Conservation (phyloP, 768 basidiomycete genomes). For the Hirschioporus abietinus region DNA sequence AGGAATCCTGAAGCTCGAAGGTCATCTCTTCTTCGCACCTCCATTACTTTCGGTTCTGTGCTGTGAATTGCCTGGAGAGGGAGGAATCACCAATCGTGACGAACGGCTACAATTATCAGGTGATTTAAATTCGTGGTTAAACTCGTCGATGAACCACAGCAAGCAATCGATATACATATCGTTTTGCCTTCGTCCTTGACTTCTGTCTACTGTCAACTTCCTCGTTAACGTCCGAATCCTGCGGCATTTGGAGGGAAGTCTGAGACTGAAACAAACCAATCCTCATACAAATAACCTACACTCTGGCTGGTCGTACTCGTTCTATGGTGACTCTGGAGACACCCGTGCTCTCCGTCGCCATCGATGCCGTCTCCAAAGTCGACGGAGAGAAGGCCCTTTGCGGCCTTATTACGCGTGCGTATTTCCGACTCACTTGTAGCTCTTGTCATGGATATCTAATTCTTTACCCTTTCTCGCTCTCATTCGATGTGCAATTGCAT, state of each 20-base stretch:
- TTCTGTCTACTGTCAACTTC: not conserved
- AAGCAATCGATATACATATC: not conserved
- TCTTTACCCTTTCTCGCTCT: constrained; percentile 7
- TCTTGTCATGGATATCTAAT: constrained; percentile 7
- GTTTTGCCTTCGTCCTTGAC: not conserved
- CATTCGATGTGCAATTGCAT: constrained; percentile 11
- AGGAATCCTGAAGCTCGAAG: not conserved
- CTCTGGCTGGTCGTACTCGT: not conserved
- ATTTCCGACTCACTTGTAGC: constrained; percentile 5
- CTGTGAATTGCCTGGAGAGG: not conserved
- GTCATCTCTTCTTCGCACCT: not conserved
- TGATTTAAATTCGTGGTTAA: not conserved
- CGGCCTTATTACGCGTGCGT: constrained; percentile 64
- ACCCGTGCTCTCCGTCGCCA: constrained; percentile 61
- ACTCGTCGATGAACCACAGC: not conserved
- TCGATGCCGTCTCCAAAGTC: constrained; percentile 62
- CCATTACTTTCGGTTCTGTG: not conserved
- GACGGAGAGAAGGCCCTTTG: constrained; percentile 63
- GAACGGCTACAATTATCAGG: not conserved
- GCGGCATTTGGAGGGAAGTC: not conserved
- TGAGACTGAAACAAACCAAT: not conserved
- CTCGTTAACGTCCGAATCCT: not conserved
- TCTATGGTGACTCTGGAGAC: constrained; percentile 10
- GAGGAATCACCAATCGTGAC: not conserved
- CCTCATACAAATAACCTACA: not conserved